Percentiles rank a stretch among this genome's conserved stretches.
Conservation (phyloP, 2,329 filamentous ascomycete genomes). For the Neofusicoccum umdonicola region DNA sequence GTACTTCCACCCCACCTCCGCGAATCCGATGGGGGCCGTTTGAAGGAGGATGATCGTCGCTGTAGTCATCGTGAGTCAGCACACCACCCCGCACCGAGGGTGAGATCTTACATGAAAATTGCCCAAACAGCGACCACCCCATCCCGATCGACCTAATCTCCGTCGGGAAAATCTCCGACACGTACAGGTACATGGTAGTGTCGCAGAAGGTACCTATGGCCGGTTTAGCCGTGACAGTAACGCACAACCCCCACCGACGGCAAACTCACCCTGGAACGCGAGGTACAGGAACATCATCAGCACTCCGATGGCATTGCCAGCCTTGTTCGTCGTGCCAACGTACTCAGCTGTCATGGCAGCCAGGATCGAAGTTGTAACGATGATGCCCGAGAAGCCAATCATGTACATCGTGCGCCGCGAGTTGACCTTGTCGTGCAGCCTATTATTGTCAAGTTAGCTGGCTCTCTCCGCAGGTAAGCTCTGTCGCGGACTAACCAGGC, state of each 20-base stretch:
- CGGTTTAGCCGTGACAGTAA: conserved; percentile 25
- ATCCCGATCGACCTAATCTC: conserved; percentile 53
- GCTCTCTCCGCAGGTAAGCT: neutral
- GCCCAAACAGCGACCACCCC: conserved; percentile 51
- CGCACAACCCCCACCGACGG: conserved; percentile 17
- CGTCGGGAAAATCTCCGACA: conserved; percentile 44
- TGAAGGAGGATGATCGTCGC: conserved; percentile 46
- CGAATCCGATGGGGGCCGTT: conserved; percentile 29
- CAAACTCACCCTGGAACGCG: conserved; percentile 40
- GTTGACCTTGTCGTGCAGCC: conserved; percentile 23
- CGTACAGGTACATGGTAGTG: conserved; percentile 42
- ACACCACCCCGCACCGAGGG: neutral
- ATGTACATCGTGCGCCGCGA: conserved; percentile 20
- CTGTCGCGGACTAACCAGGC: neutral
- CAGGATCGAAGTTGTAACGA: conserved; percentile 21
- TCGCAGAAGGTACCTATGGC: conserved; percentile 37
- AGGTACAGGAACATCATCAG: conserved; percentile 48
- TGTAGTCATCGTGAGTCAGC: conserved; percentile 9
- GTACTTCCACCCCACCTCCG: conserved; percentile 50
- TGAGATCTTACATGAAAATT: conserved; percentile 19
- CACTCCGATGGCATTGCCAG: conserved; percentile 43
- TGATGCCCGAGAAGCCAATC: conserved; percentile 33
- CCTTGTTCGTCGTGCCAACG: conserved; percentile 38
- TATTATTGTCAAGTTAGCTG: neutral
- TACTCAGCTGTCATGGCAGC: conserved; percentile 38